Percentiles rank a stretch among this genome's conserved stretches.
These are phyloP conservation scores for Kazachstania viticola DNA, from an alignment of 805 yeast species.

Conservation along the genomic window DNA sequence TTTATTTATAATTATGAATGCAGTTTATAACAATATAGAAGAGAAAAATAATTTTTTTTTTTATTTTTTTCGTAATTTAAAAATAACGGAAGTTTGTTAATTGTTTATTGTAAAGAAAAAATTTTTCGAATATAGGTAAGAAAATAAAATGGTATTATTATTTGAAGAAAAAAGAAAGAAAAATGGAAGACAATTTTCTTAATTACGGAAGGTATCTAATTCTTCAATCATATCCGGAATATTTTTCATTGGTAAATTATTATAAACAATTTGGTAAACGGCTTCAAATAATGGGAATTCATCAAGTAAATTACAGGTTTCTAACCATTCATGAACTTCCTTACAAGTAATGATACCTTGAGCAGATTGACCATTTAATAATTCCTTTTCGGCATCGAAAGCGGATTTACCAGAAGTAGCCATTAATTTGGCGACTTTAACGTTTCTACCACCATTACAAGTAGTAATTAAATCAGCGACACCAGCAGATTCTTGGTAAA, in stretches of 20 bases:
- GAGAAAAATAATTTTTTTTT: too few species aligned
- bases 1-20: too few species aligned
- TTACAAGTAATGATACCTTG: slow-evolving; percentile 87
- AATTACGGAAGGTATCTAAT: slow-evolving; percentile 14
- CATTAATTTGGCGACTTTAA: slow-evolving; percentile 78
- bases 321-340: slow-evolving; percentile 82
- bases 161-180: too few species aligned
- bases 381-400: slow-evolving; percentile 68
- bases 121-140: too few species aligned
- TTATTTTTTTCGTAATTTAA: too few species aligned
- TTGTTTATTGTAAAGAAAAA: too few species aligned
- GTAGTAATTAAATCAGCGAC: slow-evolving; percentile 97
- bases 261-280: slow-evolving; percentile 75
- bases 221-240: slow-evolving; percentile 61
- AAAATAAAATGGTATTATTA: too few species aligned
- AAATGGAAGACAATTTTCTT: background rate
- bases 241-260: slow-evolving; percentile 58
- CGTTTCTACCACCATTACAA: slow-evolving; percentile 96
- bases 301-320: slow-evolving; percentile 30
- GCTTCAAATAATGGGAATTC: slow-evolving; percentile 66
- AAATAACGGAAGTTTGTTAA: too few species aligned
- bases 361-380: slow-evolving; percentile 91
- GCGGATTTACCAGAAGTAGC: slow-evolving; percentile 71
- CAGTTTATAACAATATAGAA: too few species aligned
- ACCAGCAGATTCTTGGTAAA: slow-evolving; percentile 91